Evolutionary conservation across 805 yeast genomes (phyloP), one percentile per base, ranked within the genome.

Genomic region (Metschnikowia matae): DNA sequence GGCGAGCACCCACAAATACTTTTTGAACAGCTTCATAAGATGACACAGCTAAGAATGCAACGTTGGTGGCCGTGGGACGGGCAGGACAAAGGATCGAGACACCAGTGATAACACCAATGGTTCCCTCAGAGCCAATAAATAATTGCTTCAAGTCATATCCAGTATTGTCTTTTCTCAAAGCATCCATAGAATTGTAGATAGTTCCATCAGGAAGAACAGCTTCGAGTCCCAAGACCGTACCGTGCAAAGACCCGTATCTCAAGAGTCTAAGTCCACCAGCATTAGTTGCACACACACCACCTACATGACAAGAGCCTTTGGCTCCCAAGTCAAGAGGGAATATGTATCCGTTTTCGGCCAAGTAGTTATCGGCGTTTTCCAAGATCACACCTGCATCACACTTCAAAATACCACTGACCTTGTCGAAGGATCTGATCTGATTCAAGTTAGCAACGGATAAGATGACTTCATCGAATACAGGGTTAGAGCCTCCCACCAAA

Each of bases 251-350:
- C 2, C 97, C 97, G 65, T 89, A 91, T 59, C 96, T 79, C 54
- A 91, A 70, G 46, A 91, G 74, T 63, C 98, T 76, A 60, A 91
- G 77, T 1, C 98, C 98, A 63, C 98, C 98, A 4, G 98, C 98
- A 65, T 92, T 92, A 17, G 97, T 89, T 17, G 97, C 96, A 40
- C 89, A 92, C 48, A 84, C 87, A 56, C 97, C 98, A 58, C 97
- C 97, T 54, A 92, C 84, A 59, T 89, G 96, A 65, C 97, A 92
- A 1, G 97, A 89, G 13, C 98, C 98, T 71, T 91, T 91, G 36
- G 98, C 97, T 51, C 98, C 98, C 54, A 91, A 73, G 65, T 91
- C 98, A 46, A 91, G 74, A 26, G 98, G 98, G 77, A 90, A 91
- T 49, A 91, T 87, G 69, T 86, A 86, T 3, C 94, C 96, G n/a